phyloP scores from a whole-genome alignment of 305 asterid species.

The Fraxinus latifolia region DNA sequence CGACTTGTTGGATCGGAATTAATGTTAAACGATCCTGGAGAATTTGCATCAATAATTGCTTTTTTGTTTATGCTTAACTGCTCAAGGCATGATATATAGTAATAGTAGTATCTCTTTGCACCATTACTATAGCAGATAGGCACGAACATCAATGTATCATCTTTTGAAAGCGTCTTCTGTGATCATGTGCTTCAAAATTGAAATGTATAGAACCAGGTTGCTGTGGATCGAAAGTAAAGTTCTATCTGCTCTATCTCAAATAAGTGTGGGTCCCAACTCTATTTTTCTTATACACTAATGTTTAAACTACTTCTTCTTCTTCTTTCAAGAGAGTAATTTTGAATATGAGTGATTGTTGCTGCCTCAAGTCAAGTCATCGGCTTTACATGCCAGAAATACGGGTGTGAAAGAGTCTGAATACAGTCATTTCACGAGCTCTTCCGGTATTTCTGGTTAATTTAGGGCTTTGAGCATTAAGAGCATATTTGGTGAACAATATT shows the following conservation, averaged over 20 bases:
- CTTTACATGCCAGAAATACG: not conserved
- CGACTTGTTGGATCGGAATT: not conserved
- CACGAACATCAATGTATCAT: not conserved
- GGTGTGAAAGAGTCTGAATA: not conserved
- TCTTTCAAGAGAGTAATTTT: not conserved
- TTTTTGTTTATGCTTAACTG: not conserved
- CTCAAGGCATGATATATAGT: not conserved
- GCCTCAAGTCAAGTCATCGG: not conserved
- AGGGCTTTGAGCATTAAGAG: not conserved
- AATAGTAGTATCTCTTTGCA: not conserved
- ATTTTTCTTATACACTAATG: not conserved
- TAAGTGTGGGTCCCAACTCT: not conserved
- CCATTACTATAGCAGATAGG: not conserved
- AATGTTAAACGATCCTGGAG: not conserved
- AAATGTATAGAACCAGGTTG: not conserved
- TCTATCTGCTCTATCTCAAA: no score
- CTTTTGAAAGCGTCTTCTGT: not conserved
- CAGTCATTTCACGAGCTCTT: not conserved
- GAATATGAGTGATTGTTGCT: not conserved
- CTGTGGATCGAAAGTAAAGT: not conserved
- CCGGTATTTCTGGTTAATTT: not conserved
- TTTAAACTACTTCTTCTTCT: no score
- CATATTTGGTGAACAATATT: not conserved
- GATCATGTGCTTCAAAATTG: not conserved
- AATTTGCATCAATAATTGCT: not conserved